These are phyloP conservation scores for Aurantiochytrium sp. DNA, from an alignment of 108 stramenopile genomes.

Conservation along the genomic window DNA sequence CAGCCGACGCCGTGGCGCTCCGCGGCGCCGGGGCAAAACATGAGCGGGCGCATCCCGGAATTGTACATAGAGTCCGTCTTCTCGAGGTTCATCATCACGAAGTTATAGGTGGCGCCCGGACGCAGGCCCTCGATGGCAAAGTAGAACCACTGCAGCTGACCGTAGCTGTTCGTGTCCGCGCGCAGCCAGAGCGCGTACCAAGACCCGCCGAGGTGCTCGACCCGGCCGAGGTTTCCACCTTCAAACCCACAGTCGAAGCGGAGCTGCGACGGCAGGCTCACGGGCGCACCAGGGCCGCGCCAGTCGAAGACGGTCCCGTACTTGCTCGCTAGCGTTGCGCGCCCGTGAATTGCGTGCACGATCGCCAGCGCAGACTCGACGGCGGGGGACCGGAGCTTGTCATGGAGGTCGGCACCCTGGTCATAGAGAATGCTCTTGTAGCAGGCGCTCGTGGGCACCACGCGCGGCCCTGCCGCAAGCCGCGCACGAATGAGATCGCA, in stretches of 20 bases:
- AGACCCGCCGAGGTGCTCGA: not conserved
- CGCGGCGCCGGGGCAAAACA: constrained; percentile 31
- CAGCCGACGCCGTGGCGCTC: constrained; percentile 37
- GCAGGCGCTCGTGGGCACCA: no score
- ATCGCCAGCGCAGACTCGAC: not conserved
- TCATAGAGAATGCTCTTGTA: no score
- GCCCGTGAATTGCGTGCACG: no score
- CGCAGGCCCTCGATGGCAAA: constrained; percentile 54
- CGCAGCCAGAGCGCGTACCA: constrained; percentile 57
- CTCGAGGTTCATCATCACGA: constrained; percentile 53
- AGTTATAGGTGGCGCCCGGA: constrained; percentile 28
- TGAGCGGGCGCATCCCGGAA: constrained; percentile 57
- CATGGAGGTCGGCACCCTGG: no score
- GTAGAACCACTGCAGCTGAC: constrained; percentile 62
- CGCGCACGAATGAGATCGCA: no score
- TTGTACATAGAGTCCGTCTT: constrained; percentile 56
- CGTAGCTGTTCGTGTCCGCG: constrained; percentile 51
- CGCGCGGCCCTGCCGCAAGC: no score
- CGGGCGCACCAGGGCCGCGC: no score
- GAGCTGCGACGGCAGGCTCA: not conserved
- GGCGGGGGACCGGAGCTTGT: not conserved
- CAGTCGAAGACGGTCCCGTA: no score
- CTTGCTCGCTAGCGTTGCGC: no score
- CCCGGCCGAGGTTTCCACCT: not conserved
- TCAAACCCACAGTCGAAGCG: not conserved